Percentiles rank a stretch among this genome's conserved stretches.
These are phyloP conservation scores for Cenchrus americanus DNA, from an alignment of 176 grass and related monocot genomes.

Conservation along the genomic window DNA sequence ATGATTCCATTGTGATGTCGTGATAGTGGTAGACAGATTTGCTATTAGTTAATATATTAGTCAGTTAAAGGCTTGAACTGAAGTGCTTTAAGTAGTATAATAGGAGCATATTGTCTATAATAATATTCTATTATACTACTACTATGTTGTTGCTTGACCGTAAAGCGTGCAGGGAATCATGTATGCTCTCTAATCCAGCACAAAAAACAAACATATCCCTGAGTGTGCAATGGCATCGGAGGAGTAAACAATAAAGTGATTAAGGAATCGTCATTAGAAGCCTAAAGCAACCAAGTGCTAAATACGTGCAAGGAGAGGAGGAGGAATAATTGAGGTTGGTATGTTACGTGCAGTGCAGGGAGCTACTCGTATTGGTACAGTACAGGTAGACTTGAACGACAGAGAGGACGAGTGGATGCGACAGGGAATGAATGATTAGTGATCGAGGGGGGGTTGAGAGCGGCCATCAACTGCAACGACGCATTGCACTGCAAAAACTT, in stretches of 20 bases:
- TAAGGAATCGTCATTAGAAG: not conserved
- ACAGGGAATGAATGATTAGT: slow-evolving; percentile 1
- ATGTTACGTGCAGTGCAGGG: not conserved
- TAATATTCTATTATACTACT: not conserved
- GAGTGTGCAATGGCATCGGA: not conserved
- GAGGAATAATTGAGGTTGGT: not conserved
- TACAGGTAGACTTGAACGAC: no score
- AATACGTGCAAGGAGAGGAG: not conserved
- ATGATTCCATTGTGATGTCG: not conserved
- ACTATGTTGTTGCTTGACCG: slow-evolving; percentile 39
- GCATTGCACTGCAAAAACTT: no score
- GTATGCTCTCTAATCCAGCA: not conserved
- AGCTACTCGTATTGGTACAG: not conserved
- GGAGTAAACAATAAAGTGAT: not conserved
- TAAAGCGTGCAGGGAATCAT: slow-evolving; percentile 44
- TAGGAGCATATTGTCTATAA: not conserved
- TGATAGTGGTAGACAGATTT: not conserved
- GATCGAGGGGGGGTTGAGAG: not conserved
- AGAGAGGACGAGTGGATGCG: not conserved
- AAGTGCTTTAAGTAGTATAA: not conserved
- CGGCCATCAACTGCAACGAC: no score
- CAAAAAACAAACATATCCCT: not conserved
- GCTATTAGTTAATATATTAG: not conserved
- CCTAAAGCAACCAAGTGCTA: no score
- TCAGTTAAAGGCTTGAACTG: not conserved